Percentiles rank a stretch among this genome's conserved stretches.
Evolutionary conservation across 768 basidiomycete species (phyloP).

Genomic region (Russula sp.): DNA sequence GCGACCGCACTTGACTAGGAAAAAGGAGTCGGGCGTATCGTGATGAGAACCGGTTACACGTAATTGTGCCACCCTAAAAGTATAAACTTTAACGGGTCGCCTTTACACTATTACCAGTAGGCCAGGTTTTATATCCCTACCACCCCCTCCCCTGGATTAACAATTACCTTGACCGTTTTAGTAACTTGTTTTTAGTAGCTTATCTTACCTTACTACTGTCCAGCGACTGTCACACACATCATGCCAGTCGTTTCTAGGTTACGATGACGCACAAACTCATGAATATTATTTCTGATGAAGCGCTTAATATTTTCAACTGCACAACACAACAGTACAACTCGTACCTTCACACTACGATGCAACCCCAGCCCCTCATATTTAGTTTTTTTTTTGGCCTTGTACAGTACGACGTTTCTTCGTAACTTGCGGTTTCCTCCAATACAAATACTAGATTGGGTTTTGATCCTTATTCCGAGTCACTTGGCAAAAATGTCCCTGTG

Average conservation of each 20-base stretch:
- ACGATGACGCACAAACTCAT: not conserved
- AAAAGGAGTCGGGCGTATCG: conserved; percentile 13
- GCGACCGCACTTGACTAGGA: conserved; percentile 17
- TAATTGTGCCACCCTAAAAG: not conserved
- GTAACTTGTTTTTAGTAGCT: too few species aligned
- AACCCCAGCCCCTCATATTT: not conserved
- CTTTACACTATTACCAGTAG: not conserved
- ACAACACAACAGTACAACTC: not conserved
- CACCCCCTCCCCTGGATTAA: not conserved
- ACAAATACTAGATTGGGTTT: too few species aligned
- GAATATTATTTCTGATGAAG: conserved; percentile 6
- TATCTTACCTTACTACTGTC: not conserved
- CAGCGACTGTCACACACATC: not conserved
- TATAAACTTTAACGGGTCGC: not conserved
- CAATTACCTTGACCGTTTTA: not conserved
- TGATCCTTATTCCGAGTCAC: too few species aligned
- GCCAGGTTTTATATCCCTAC: conserved; percentile 14
- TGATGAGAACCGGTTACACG: conserved; percentile 4
- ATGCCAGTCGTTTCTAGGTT: not conserved
- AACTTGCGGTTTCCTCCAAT: too few species aligned
- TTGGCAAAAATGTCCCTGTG: too few species aligned
- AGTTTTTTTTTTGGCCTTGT: not conserved
- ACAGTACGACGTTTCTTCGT: not conserved
- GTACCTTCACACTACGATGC: not conserved
- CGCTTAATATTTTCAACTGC: conserved; percentile 1